A percentile compares a stretch with the other conserved stretches of the same genome.
Evolutionary conservation across 2,329 filamentous ascomycete genomes (phyloP).

Genomic region (Diaporthe velutina): DNA sequence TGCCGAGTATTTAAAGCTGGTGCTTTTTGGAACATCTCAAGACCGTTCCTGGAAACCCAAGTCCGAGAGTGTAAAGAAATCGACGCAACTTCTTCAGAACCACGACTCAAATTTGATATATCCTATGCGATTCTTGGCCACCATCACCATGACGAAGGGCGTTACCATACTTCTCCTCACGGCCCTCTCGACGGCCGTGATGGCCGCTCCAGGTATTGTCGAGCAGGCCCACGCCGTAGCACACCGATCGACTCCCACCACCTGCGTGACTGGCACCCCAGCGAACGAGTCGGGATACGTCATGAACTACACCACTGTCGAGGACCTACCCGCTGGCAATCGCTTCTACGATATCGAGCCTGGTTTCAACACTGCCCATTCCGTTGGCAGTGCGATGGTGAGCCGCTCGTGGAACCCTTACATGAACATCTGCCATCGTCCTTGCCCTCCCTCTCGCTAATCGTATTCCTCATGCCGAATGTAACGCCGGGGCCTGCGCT

Average conservation of each 20-base stretch:
- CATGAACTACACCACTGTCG: constrained; percentile 32
- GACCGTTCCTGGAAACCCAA: background rate
- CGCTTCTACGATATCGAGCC: constrained; percentile 36
- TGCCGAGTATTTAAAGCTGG: background rate
- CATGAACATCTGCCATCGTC: background rate
- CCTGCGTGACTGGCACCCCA: constrained; percentile 29
- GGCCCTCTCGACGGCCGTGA: background rate
- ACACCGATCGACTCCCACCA: background rate
- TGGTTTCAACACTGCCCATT: constrained; percentile 26
- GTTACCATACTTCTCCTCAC: background rate
- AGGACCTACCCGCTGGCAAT: constrained; percentile 11
- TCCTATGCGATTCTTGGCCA: background rate
- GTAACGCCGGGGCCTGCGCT: background rate
- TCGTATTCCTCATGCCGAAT: background rate
- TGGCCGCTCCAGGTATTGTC: background rate
- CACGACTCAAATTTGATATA: background rate
- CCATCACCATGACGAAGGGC: background rate
- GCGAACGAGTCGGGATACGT: constrained; percentile 9
- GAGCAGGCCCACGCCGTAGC: background rate
- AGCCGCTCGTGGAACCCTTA: background rate
- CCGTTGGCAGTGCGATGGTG: constrained; percentile 38
- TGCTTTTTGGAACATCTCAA: background rate
- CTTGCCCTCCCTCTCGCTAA: background rate
- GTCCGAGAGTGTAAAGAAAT: background rate
- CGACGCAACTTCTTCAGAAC: background rate